Conservation (phyloP, 1,284 basidiomycete species). For the Puccinia novopanici region DNA sequence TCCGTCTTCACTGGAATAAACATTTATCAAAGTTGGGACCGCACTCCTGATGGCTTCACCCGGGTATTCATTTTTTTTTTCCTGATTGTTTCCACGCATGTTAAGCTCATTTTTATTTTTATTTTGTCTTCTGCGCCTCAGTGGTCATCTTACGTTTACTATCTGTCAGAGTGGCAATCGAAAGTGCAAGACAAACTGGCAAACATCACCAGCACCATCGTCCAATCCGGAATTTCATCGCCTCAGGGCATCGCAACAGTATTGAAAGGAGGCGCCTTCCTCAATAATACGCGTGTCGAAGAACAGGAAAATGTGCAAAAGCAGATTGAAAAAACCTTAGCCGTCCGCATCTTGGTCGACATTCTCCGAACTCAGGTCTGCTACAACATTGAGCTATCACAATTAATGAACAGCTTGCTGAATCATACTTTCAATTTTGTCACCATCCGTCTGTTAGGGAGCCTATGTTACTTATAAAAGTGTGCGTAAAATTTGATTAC, state of each 20-base stretch:
- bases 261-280: slow-evolving; percentile 44
- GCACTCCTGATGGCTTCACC: slow-evolving; percentile 46
- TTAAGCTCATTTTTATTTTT: neutral
- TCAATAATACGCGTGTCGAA: slow-evolving; percentile 33
- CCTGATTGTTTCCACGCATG: neutral
- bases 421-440: neutral
- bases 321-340: slow-evolving; percentile 43
- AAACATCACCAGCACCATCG: slow-evolving; percentile 24
- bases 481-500: neutral
- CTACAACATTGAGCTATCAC: neutral
- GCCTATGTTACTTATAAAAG: slow-evolving; percentile 42
- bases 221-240: slow-evolving; percentile 49
- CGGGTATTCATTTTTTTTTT: slow-evolving; percentile 10
- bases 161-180: slow-evolving; percentile 49
- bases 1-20: slow-evolving; percentile 44
- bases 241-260: slow-evolving; percentile 28
- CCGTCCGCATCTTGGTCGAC: slow-evolving; percentile 44
- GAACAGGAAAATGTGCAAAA: slow-evolving; percentile 29
- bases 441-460: neutral
- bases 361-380: slow-evolving; percentile 43
- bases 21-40: slow-evolving; percentile 43
- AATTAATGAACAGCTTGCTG: neutral
- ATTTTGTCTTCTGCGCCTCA: neutral
- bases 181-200: slow-evolving; percentile 51
- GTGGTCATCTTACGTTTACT: slow-evolving; percentile 50